Base-by-base conservation (phyloP, 768 basidiomycete species). In the Floccularia luteovirens region DNA sequence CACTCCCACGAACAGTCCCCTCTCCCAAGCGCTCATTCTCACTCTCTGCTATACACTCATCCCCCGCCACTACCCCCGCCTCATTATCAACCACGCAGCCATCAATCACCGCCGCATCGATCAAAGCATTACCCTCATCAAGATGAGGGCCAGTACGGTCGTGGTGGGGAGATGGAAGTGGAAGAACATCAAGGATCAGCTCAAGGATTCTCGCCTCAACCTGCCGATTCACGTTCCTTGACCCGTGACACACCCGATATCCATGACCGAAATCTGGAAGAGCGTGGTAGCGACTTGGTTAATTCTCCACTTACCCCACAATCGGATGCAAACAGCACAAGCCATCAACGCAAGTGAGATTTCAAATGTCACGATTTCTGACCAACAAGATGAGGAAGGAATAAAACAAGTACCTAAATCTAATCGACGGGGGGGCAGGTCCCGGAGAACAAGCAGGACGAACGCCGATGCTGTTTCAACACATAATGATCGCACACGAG, bases 1-100 rank as follows among this genome's bases (percentile, higher is more conserved):
- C 31, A 43, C 35, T 31, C 40, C 10, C 38, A 31, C 23, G 23
- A 33, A 12, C 46, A 43, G 30, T 42, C 45, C 3, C 45, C 48
- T 22, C 7, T 47, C n/a, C 41, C 43, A 27, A 42, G 40, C 25
- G 48, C 40, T 20, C 37, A 45, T 5, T 46, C 47, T 4, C 49
- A 48, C 20, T 40, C 24, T 21, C n/a, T n/a, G n/a, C n/a, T n/a
- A n/a, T 39, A 43, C 30, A 41, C 41, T 5, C 45, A 50, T 24
- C 43, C 49, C n/a, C 47, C 43, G 12, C 38, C 38, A 7, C 36
- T 23, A 7, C 40, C 31, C n/a, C 45, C 19, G 6, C 45, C 32
- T n/a, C 34, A 27, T 30, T 36, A 24, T 17, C 40, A 36, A 11
- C 45, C n/a, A 19, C 43, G 20, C 7, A 36, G 12, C 44, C 36